Conservation (phyloP, 192 early-diverging fungal genomes). For the Dispira simplex region DNA sequence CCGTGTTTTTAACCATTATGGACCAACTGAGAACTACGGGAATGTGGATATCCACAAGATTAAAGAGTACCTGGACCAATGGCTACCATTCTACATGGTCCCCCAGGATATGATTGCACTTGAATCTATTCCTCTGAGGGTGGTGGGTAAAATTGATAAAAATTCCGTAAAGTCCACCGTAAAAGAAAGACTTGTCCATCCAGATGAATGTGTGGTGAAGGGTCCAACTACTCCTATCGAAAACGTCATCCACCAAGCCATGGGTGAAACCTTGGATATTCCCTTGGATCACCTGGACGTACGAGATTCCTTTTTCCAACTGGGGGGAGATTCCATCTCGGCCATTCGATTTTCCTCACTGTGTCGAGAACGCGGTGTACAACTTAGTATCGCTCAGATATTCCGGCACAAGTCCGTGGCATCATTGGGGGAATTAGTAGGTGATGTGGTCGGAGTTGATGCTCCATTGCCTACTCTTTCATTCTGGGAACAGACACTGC, state of each 20-base stretch:
- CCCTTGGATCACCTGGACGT: neutral
- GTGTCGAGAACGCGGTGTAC: neutral
- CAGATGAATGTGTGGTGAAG: neutral
- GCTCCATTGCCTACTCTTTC: too few relatives aligned
- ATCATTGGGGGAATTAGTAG: too few relatives aligned
- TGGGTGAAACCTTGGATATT: neutral
- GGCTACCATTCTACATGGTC: neutral
- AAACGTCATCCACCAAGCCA: neutral
- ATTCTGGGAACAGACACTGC: too few relatives aligned
- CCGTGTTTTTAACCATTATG: neutral
- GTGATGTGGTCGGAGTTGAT: too few relatives aligned
- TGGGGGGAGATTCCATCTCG: neutral
- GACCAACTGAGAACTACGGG: neutral
- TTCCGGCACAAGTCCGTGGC: neutral
- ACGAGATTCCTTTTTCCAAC: conserved; percentile 1
- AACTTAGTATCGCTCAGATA: neutral
- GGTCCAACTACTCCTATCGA: neutral
- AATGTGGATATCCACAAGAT: too few relatives aligned
- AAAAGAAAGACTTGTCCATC: too few relatives aligned
- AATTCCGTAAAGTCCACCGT: neutral
- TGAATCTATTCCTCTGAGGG: neutral
- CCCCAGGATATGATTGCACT: neutral
- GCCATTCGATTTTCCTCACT: neutral
- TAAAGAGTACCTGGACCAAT: neutral
- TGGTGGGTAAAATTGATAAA: neutral